A percentile compares a stretch with the other conserved stretches of the same genome.
Conservation (phyloP, 805 yeast genomes). For the Saccharomycopsis babjevae region DNA sequence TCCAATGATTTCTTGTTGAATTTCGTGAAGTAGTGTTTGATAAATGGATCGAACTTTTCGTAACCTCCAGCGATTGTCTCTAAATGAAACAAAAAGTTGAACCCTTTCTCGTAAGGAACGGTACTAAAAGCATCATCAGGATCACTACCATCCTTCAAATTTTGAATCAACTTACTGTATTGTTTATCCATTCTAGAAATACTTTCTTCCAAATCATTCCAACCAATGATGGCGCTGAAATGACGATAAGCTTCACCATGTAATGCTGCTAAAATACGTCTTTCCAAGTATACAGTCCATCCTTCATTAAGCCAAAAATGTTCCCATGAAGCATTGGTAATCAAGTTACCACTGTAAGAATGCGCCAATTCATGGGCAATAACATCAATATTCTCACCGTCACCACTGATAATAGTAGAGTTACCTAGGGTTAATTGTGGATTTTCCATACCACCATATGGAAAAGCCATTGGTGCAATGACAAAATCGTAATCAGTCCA, state of each 20-base stretch:
- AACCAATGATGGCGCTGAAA: constrained; percentile 77
- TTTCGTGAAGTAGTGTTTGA: constrained; percentile 63
- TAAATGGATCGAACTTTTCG: constrained; percentile 63
- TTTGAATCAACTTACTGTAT: constrained; percentile 58
- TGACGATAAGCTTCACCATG: constrained; percentile 75
- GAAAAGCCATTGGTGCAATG: constrained; percentile 66
- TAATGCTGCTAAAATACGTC: constrained; percentile 68
- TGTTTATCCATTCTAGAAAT: constrained; percentile 55
- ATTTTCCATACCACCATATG: constrained; percentile 94
- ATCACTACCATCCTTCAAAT: constrained; percentile 58
- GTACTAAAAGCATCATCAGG: constrained; percentile 86
- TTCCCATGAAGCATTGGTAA: constrained; percentile 85
- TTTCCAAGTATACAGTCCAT: constrained; percentile 88
- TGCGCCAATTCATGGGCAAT: constrained; percentile 91
- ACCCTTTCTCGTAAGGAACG: constrained; percentile 90
- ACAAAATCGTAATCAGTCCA: constrained; percentile 79
- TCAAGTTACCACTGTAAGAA: constrained; percentile 87
- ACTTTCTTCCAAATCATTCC: constrained; percentile 68
- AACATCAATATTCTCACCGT: constrained; percentile 77
- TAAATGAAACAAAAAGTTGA: constrained; percentile 62
- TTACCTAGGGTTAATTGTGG: constrained; percentile 89
- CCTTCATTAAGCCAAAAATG: constrained; percentile 95
- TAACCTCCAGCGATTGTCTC: constrained; percentile 62
- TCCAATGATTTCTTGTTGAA: constrained; percentile 67
- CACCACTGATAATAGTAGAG: constrained; percentile 78